Percentiles rank a stretch among this genome's conserved stretches.
Conservation (phyloP, 805 yeast genomes). For the Hyphopichia homilentoma region DNA sequence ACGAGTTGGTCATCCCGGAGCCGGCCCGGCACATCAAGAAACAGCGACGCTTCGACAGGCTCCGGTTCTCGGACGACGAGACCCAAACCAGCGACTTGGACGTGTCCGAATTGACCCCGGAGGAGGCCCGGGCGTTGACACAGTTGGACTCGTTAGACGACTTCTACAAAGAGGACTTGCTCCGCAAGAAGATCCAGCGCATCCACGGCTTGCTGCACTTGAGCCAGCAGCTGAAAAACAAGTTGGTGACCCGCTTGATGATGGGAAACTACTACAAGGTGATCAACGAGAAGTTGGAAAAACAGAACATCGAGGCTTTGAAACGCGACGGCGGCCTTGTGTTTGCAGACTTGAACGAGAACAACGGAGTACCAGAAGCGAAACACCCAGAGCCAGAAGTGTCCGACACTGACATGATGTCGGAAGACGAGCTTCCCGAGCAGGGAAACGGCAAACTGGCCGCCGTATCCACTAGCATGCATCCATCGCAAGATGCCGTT, state of each 20-base stretch:
- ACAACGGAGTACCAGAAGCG: constrained; percentile 6
- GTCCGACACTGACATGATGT: background rate
- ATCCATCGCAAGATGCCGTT: constrained; percentile 6
- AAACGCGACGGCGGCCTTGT: constrained; percentile 1
- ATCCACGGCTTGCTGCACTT: constrained; percentile 38
- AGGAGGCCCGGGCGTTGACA: constrained; percentile 33
- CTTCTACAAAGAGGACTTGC: constrained; percentile 32
- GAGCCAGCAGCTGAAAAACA: constrained; percentile 42
- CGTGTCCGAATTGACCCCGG: constrained; percentile 33
- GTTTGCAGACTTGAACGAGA: background rate
- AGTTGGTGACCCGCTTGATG: constrained; percentile 61
- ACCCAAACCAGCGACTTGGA: constrained; percentile 23
- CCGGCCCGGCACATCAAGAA: constrained; percentile 13
- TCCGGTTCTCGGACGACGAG: constrained; percentile 12
- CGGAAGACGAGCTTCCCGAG: background rate
- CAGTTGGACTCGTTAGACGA: constrained; percentile 34
- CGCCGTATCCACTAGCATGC: background rate
- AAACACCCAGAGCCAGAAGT: constrained; percentile 2
- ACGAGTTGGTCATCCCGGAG: constrained; percentile 51
- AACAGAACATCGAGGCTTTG: constrained; percentile 15
- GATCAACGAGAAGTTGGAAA: constrained; percentile 26
- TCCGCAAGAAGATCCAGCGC: constrained; percentile 47
- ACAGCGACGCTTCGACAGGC: constrained; percentile 6
- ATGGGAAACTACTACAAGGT: constrained; percentile 62
- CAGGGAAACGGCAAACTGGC: too few relatives aligned